These are phyloP conservation scores for Solanum pimpinellifolium DNA, from an alignment of 257 asterid genomes.

Conservation along the genomic window DNA sequence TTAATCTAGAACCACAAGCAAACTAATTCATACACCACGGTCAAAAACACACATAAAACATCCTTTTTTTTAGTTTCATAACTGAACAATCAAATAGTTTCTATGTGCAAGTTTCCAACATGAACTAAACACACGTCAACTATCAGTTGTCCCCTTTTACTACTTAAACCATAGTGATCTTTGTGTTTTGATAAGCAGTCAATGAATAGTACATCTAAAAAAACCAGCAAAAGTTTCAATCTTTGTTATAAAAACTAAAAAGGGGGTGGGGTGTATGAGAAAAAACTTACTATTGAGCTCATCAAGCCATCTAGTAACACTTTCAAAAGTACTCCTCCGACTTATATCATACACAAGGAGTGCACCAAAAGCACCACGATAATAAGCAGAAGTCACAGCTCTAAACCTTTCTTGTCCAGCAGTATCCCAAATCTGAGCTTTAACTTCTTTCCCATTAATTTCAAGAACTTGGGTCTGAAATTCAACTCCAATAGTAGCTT, in stretches of 20 bases:
- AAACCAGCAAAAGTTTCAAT: neutral
- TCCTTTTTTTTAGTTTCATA: neutral
- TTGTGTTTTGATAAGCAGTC: neutral
- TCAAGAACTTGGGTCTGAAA: conserved; percentile 14
- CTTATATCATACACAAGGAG: conserved; percentile 15
- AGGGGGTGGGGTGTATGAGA: neutral
- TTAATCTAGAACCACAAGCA: neutral
- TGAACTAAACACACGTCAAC: neutral
- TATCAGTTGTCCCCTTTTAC: neutral
- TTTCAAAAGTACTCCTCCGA: conserved; percentile 11
- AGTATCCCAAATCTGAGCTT: conserved; percentile 26
- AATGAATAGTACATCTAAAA: neutral
- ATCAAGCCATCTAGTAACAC: conserved; percentile 13
- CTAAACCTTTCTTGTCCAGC: conserved; percentile 23
- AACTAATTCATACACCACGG: neutral
- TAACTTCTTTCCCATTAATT: conserved; percentile 18
- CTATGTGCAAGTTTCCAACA: neutral
- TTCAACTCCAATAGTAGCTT: conserved; percentile 19
- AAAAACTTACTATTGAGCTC: conserved; percentile 14
- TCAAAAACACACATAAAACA: neutral
- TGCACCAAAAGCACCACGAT: conserved; percentile 21
- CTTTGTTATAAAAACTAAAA: neutral
- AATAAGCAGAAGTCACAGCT: conserved; percentile 24
- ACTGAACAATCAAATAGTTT: neutral
- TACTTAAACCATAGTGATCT: neutral